Base-by-base conservation (phyloP, 2,329 filamentous ascomycete genomes). In the Aspergillus sojae region DNA sequence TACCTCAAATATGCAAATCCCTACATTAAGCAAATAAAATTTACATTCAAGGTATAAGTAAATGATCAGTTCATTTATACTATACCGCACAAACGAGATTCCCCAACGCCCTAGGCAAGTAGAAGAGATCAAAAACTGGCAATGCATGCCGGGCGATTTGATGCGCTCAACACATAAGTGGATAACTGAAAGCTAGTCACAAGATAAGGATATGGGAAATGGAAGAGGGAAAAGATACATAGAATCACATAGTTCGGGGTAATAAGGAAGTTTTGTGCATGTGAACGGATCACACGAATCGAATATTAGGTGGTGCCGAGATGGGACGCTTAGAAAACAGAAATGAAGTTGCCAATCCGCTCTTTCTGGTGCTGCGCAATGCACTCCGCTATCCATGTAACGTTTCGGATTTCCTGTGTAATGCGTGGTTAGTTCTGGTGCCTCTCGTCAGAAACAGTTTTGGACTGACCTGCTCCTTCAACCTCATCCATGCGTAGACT, bases 301-400 rank as follows among this genome's bases (percentile, higher is more conserved):
- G 26, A 19, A 32, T 7, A 26, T 50, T 50, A 50, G 52, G 41
- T 62, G 12, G 52, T 62, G 45, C 60, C 57, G 59, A 46, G 57
- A 62, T 43, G 57, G 54, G 65, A 55, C 41, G 64, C 58, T 86
- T 81, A 97, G 81, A 99, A 97, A 66, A 98, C 95, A 81, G 93
- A 97, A 79, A 99, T 99, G 81, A 96, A 99, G 82, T 98, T 99
- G 72, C 92, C 91, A 78, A 99, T 98, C 77, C 95, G 89, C 80
- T 99, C 95, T 84, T 99, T 99, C 82, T 99, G 95, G 84, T 97
- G 97, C 82, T 99, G 95, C 61, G 95, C 95, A 86, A 99, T 99
- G 82, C 95, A 99, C 81, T 99, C 95, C 26, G 95, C 91, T 79
- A 99, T 99, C 95, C 95, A 99, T 58, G 95, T 98, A 75, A 99